Evolutionary conservation across 495 filamentous ascomycete genomes (phyloP), one percentile per base, ranked within the genome.

Genomic region (Massariosphaeria phaeospora): DNA sequence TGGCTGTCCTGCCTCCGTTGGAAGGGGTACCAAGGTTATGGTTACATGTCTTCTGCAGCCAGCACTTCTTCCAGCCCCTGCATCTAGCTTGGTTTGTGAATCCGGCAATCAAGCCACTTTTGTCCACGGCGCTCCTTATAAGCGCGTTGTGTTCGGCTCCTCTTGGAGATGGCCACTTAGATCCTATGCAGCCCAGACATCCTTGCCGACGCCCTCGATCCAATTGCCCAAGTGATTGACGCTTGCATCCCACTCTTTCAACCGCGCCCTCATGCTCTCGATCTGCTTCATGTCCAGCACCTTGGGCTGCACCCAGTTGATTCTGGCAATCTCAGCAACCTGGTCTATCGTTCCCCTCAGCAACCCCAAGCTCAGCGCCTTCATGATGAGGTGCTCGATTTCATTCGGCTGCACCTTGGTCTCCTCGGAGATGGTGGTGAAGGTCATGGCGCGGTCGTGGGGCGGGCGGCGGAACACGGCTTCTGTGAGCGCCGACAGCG

Each of bases 281-380:
- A 99, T 94, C 78, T 97, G 94, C 68, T 80, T 83, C 81, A 90
- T 88, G 72, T 97, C 93, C 62, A 98, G 70, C 42, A 96, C 88
- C 77, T 96, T 96, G 11, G 93, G 94, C 77, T 99, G 93, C 34
- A 99, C 93, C 93, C 93, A 99, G 67, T 88, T 88, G 73, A 99
- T 96, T 67, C 91, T 79, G 23, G 93, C 93, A 45, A 97, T 79
- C 74, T 89, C 82, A 43, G 85, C 90, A 24, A 97, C 93, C 75
- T 99, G 90, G 72, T 99, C 93, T 58, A 99, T 99, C 35, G 84
- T 91, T 2, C 93, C 93, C 62, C 83, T 79, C 57, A 99, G 75
- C 62, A 99, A 76, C 0, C 91, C 94, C 63, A 97, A 70, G 61
- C 89, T 95, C 63, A 99, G 72, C 41, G 93, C 94, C 79, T 95